Evolutionary conservation across 768 basidiomycete genomes (phyloP), one percentile per base, ranked within the genome.

Genomic region (Boletellus sp.): DNA sequence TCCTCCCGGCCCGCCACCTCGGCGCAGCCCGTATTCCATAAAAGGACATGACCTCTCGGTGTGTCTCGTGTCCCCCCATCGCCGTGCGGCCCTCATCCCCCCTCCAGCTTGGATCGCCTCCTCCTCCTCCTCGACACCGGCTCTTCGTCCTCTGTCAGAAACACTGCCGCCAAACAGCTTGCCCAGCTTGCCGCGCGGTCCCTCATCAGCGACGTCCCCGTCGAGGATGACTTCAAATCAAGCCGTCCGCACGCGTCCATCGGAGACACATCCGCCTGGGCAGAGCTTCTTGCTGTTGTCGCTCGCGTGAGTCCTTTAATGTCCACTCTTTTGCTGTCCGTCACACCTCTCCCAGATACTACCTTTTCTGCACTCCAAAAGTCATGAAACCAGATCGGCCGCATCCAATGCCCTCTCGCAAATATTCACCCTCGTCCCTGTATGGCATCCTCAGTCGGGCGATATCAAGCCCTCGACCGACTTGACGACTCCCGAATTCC

Each of bases 151-250:
- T 87, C 88, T 43, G 87, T 99, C 57, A 82, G 94, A 64, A 84
- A 84, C 54, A 96, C 96, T n/a, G 95, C 96, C 0, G 94, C 94
- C 5, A 94, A 92, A 62, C 96, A 99, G 67, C 77, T 99, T 39
- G 94, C 94, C 0, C 90, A 94, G 55, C 76, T 99, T 45, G 93
- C 93, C 0, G 85, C 82, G 17, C 87, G 92, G 69, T 85, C 85
- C 57, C 87, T 96, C 51, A 83, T 84, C 49, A 84, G 79, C 63
- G 89, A 92, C 75, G 85, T 90, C 45, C 75, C 82, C n/a, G 72
- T 84, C 57, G 86, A 90, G 61, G 87, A 91, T 53, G 84, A 90
- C 66, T 70, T 86, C 57, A 90, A 89, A 65, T 62, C 60, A 0
- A 72, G 63, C 47, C 78, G 83, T 40, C 79, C 81, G 52, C 80